phyloP scores from a whole-genome alignment of 768 basidiomycete genomes.

The Trametes cinnabarina region DNA sequence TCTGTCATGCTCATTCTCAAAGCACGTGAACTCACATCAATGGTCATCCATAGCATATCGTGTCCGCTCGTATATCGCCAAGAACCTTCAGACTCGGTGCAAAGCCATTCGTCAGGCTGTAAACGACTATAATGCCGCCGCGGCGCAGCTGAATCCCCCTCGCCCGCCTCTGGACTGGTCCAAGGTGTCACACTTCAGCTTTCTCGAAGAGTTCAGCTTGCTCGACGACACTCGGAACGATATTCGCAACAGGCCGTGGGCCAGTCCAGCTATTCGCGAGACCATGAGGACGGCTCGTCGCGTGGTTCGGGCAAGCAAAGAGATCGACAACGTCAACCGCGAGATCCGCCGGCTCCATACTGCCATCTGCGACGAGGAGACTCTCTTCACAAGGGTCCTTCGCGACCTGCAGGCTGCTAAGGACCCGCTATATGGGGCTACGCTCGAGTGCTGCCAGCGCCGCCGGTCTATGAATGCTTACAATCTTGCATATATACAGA shows the following conservation, averaged over 20 bases:
- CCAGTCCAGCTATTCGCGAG: constrained; percentile 21
- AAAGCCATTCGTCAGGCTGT: constrained; percentile 29
- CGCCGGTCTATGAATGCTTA: constrained; percentile 7
- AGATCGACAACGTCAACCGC: constrained; percentile 24
- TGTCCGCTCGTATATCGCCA: constrained; percentile 32
- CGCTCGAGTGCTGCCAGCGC: background rate
- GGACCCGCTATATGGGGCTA: background rate
- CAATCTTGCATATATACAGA: constrained; percentile 5
- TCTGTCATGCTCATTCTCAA: too few species aligned
- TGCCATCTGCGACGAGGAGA: constrained; percentile 23
- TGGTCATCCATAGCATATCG: constrained; percentile 31
- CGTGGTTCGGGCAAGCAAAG: constrained; percentile 25
- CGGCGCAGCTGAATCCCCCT: constrained; percentile 22
- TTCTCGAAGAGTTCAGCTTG: constrained; percentile 32
- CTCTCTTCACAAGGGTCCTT: background rate
- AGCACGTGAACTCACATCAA: too few species aligned
- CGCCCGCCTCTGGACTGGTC: constrained; percentile 27
- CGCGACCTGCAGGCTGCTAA: background rate
- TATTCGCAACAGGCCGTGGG: constrained; percentile 28
- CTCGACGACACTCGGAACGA: constrained; percentile 28
- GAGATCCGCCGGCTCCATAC: constrained; percentile 29
- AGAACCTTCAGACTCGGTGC: constrained; percentile 28
- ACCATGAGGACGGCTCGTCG: constrained; percentile 22
- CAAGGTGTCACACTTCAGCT: constrained; percentile 27
- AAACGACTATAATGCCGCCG: constrained; percentile 30